A percentile compares a stretch with the other conserved stretches of the same genome.
Evolutionary conservation across 2,329 filamentous ascomycete species (phyloP).

Genomic region (Fusarium chuoi): DNA sequence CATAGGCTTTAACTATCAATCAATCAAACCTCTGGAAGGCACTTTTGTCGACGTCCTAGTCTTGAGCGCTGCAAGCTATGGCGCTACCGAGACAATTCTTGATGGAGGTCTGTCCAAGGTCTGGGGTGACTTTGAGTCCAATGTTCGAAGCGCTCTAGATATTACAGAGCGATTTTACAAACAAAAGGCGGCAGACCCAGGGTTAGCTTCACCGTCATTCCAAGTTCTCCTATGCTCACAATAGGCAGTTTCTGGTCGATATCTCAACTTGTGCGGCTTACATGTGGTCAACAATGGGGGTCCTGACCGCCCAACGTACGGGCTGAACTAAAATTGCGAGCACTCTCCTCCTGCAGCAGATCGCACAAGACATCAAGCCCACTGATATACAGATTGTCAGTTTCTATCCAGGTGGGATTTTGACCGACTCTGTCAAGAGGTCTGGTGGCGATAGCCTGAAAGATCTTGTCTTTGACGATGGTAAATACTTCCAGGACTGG

Average conservation of each 20-base stretch:
- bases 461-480: background rate
- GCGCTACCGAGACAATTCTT: background rate
- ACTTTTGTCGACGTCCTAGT: background rate
- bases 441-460: background rate
- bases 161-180: background rate
- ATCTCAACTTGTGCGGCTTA: background rate
- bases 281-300: background rate
- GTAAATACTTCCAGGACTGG: accelerated
- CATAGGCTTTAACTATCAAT: too few relatives aligned
- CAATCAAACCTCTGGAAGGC: too few relatives aligned
- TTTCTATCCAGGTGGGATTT: background rate
- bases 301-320: background rate
- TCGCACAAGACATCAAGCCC: background rate
- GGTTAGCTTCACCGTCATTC: accelerated
- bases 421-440: background rate
- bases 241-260: background rate
- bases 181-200: background rate
- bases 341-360: background rate
- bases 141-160: background rate
- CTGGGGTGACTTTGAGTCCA: background rate
- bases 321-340: background rate
- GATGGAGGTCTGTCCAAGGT: background rate
- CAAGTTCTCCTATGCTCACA: background rate
- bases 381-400: background rate
- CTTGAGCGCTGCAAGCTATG: background rate